phyloP scores from a whole-genome alignment of 2,329 filamentous ascomycete species.

The Diaporthe ilicicola region DNA sequence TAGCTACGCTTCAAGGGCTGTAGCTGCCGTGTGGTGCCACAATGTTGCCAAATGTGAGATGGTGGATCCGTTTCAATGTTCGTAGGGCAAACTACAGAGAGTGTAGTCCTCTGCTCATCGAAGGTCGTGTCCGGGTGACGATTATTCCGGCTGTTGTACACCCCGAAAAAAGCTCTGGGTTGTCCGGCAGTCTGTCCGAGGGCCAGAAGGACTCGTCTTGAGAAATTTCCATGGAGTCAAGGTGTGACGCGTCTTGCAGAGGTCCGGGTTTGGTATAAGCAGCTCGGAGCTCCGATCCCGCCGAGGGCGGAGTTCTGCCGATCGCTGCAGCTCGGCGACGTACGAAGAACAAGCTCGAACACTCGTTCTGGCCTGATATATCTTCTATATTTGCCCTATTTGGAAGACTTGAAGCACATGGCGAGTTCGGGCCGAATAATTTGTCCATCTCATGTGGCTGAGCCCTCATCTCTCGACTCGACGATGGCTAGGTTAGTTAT shows the following conservation, averaged over 20 bases:
- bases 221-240: neutral
- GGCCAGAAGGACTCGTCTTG: no score
- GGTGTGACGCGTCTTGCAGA: neutral
- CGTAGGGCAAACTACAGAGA: neutral
- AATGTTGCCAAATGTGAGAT: neutral
- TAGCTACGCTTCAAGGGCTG: neutral
- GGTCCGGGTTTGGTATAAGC: neutral
- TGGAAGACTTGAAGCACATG: no score
- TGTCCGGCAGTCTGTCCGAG: neutral
- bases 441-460: no score
- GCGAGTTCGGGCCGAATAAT: no score
- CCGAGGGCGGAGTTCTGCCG: neutral
- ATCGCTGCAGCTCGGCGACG: neutral
- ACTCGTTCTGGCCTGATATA: no score
- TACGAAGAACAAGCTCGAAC: neutral
- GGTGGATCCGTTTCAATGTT: neutral
- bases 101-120: neutral
- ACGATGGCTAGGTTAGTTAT: no score
- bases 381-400: no score
- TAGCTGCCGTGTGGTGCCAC: neutral
- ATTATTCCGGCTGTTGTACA: neutral
- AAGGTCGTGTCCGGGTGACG: neutral
- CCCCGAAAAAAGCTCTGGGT: neutral
- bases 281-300: neutral
- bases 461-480: no score